Percentiles rank a stretch among this genome's conserved stretches.
Evolutionary conservation across 2,329 filamentous ascomycete genomes (phyloP).

Genomic region (Zarea fungicola): DNA sequence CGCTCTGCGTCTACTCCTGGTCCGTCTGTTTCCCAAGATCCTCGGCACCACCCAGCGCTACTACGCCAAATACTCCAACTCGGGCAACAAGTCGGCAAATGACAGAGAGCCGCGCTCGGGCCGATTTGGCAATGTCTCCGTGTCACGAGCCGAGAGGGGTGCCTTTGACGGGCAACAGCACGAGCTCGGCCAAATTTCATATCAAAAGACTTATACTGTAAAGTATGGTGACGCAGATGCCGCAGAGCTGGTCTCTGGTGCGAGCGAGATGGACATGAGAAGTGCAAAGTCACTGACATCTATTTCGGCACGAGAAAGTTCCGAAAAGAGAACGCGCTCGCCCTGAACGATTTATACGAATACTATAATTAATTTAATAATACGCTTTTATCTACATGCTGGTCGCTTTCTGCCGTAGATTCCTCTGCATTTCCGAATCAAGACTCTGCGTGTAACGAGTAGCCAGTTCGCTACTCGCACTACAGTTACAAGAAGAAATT

Average conservation of each 20-base stretch:
- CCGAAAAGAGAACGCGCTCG: neutral
- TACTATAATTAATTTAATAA: too few relatives aligned
- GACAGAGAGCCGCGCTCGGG: conserved; percentile 14
- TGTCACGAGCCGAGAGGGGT: conserved; percentile 20
- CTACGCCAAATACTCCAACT: conserved; percentile 21
- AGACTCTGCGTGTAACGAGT: too few relatives aligned
- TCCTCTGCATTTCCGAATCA: too few relatives aligned
- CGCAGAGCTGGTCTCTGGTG: conserved; percentile 23
- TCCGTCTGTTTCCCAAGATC: conserved; percentile 33
- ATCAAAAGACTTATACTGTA: conserved; percentile 30
- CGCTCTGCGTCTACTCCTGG: conserved; percentile 29
- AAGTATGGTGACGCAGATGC: conserved; percentile 30
- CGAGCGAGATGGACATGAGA: conserved; percentile 19
- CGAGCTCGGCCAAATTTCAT: conserved; percentile 25
- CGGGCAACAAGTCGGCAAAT: conserved; percentile 14
- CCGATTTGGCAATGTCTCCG: conserved; percentile 19
- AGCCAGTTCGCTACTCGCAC: too few relatives aligned
- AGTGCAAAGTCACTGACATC: conserved; percentile 5
- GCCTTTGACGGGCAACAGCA: conserved; percentile 14
- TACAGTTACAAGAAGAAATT: too few relatives aligned
- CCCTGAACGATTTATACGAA: neutral
- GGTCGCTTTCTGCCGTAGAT: too few relatives aligned
- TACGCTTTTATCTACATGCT: too few relatives aligned
- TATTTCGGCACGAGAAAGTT: neutral
- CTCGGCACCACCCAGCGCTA: conserved; percentile 26